phyloP scores from a whole-genome alignment of 2,329 filamentous ascomycete genomes.

The Aureobasidium uvarum region DNA sequence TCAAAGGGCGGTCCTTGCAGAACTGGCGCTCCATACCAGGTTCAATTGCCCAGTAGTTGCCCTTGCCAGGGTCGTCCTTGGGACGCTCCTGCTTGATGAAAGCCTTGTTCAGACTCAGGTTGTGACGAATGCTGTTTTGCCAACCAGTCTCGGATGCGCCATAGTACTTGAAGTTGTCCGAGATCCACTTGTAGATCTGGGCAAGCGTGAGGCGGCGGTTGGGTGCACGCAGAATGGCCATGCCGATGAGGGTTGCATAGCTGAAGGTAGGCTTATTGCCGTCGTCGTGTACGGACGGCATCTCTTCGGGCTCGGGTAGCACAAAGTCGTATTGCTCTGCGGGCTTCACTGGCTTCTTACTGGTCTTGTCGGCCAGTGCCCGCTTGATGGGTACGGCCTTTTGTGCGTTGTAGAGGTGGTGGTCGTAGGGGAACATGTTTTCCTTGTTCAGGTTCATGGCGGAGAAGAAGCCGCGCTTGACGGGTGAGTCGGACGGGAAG shows the following conservation, averaged over 20 bases:
- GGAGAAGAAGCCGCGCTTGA: conserved; percentile 60
- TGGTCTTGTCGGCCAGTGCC: conserved; percentile 68
- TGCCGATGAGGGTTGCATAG: conserved; percentile 92
- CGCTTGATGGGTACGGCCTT: conserved; percentile 50
- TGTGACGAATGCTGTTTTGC: conserved; percentile 99
- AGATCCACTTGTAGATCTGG: conserved; percentile 99
- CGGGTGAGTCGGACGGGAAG: conserved; percentile 63
- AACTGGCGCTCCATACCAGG: conserved; percentile 87
- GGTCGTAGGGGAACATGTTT: conserved; percentile 47
- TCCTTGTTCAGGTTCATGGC: conserved; percentile 53
- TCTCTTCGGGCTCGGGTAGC: conserved; percentile 72
- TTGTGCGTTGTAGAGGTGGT: conserved; percentile 37
- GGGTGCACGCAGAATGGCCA: conserved; percentile 88
- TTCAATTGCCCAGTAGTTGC: conserved; percentile 94
- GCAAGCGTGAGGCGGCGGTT: conserved; percentile 81
- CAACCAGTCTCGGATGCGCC: conserved; percentile 80
- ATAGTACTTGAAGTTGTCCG: conserved; percentile 90
- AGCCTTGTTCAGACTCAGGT: conserved; percentile 93
- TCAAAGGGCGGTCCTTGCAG: conserved; percentile 64
- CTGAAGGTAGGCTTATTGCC: conserved; percentile 86
- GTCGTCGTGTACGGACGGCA: conserved; percentile 78
- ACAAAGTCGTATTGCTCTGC: conserved; percentile 54
- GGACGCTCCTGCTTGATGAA: conserved; percentile 94
- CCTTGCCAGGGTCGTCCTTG: conserved; percentile 96
- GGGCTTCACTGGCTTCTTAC: conserved; percentile 64